Evolutionary conservation across 2,329 filamentous ascomycete genomes (phyloP).

Genomic region (Teratosphaeria pseudoeucalypti): DNA sequence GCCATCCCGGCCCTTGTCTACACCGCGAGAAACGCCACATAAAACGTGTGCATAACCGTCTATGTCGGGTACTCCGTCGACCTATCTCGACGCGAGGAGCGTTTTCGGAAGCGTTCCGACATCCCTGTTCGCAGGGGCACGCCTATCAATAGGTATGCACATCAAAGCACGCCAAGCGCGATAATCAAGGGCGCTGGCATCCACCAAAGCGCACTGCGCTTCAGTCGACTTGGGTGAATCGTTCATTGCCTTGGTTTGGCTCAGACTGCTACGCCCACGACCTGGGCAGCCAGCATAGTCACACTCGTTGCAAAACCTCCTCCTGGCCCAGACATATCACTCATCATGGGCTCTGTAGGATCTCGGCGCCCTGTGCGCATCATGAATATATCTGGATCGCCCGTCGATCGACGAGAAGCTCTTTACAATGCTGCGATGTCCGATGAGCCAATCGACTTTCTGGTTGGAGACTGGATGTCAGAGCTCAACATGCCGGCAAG

Average conservation of each 20-base stretch:
- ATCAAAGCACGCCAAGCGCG: not conserved
- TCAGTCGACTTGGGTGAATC: not conserved
- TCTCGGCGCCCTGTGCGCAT: not conserved
- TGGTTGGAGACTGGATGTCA: conserved; percentile 40
- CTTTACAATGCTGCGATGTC: not conserved
- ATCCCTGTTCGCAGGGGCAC: not conserved
- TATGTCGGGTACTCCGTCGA: not conserved
- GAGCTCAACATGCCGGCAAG: conserved; percentile 39
- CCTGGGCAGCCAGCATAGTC: not conserved
- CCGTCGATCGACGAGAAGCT: not conserved
- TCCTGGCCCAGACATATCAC: not conserved
- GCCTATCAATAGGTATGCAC: not conserved
- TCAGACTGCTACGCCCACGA: not conserved
- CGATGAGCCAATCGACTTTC: conserved; percentile 29
- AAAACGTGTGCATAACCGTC: not conserved
- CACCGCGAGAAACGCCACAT: not conserved
- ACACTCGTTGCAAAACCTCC: not conserved
- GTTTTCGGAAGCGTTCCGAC: not conserved
- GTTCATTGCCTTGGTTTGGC: not conserved
- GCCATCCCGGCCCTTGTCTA: not conserved
- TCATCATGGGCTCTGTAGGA: not conserved
- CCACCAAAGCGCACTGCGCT: not conserved
- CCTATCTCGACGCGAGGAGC: not conserved
- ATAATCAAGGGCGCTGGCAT: not conserved
- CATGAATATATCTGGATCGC: not conserved